Conservation (phyloP, 345 rosid genomes). For the Rhodomyrtus tomentosa region DNA sequence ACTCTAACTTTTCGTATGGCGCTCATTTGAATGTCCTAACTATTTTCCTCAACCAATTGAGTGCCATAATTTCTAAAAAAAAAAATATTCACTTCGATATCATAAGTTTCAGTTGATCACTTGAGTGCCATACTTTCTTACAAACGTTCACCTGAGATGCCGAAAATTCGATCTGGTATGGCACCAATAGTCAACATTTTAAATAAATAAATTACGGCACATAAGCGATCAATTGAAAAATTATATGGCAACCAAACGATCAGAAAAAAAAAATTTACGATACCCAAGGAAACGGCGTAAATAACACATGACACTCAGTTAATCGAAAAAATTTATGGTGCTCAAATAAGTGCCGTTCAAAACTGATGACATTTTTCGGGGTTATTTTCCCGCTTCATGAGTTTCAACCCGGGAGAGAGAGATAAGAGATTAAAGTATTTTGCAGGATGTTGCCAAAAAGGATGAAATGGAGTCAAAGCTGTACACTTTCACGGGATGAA, state of each 20-base stretch:
- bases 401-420: too few species aligned
- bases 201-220: background rate
- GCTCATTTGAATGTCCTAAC: accelerated
- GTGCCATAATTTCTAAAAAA: background rate
- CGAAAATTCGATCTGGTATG: background rate
- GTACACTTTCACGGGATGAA: background rate
- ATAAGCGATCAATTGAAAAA: background rate
- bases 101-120: background rate
- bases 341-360: accelerated
- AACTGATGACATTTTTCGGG: background rate
- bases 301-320: background rate
- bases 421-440: background rate
- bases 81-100: background rate
- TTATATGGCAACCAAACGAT: background rate
- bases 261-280: too few species aligned
- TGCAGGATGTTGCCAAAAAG: background rate
- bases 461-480: background rate
- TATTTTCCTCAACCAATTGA: background rate
- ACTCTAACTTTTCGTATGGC: accelerated
- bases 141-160: background rate
- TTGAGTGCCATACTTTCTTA: background rate
- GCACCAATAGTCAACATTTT: background rate
- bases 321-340: background rate
- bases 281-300: background rate
- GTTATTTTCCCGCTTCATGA: background rate